phyloP scores from a whole-genome alignment of 148 eudicot species.

The Talinum fruticosum region DNA sequence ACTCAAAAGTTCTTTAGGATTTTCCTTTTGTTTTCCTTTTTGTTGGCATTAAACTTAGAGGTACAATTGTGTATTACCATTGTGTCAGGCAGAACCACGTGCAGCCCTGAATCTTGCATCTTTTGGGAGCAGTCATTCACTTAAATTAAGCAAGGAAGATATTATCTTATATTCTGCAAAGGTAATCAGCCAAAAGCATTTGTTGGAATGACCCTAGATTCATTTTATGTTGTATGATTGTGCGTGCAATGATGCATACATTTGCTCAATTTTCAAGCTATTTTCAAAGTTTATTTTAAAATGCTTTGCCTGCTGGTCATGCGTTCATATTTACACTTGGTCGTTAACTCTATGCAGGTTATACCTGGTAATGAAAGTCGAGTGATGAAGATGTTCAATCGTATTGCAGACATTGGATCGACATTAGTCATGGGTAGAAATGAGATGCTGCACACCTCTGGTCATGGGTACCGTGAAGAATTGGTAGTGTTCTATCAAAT shows the following conservation, averaged over 20 bases:
- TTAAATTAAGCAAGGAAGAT: constrained; percentile 91
- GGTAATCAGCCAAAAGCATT: constrained; percentile 38
- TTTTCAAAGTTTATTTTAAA: constrained; percentile 7
- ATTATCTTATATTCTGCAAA: constrained; percentile 89
- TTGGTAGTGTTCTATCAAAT: constrained; percentile 44
- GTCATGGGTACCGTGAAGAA: constrained; percentile 88
- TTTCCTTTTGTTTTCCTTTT: background rate
- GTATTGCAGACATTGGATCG: constrained; percentile 92
- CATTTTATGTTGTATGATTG: background rate
- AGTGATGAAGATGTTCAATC: constrained; percentile 94
- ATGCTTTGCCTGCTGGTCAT: background rate
- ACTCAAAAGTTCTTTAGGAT: background rate
- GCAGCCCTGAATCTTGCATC: constrained; percentile 99
- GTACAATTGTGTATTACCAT: constrained; percentile 4
- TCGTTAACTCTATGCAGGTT: constrained; percentile 45
- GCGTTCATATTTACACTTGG: constrained; percentile 6
- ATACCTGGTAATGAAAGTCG: constrained; percentile 95
- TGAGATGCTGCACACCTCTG: constrained; percentile 91
- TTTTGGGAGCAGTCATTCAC: constrained; percentile 90
- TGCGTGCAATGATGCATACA: background rate
- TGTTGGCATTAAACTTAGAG: constrained; percentile 32
- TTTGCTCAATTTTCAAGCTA: background rate
- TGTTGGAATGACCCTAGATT: background rate
- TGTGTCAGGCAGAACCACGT: constrained; percentile 99
- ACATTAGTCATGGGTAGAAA: constrained; percentile 83